Base-by-base conservation (phyloP, 805 yeast species). In the Saccharomyces eubayanus region DNA sequence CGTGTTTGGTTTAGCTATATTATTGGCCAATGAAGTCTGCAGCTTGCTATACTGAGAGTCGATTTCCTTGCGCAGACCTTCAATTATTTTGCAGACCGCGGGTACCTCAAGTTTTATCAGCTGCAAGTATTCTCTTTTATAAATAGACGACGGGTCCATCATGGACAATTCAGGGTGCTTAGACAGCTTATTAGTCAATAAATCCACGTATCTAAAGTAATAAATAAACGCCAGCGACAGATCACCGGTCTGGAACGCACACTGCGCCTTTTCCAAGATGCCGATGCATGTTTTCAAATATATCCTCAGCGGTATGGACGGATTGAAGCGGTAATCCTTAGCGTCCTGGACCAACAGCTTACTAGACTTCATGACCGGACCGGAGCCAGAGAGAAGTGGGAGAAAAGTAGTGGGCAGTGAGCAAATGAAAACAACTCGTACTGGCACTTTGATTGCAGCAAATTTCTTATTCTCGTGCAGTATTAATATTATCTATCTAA, bases 121-220 rank as follows among this genome's bases (percentile, higher is more conserved):
- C 52, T 67, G 65, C 31, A 59, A 21, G 48, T 64, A 65, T 50
- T 62, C 66, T 51, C 59, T 57, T 54, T 56, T 58, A 47, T 61
- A 56, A 4, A 65, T n/a, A 43, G 20, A 41, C 20, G 46, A 43
- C 43, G 43, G 11, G 20, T 36, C 43, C 43, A 36, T 16, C 3
- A 48, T 16, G 10, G 54, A 56, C 12, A 56, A 58, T 28, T 67
- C 63, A 1, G 70, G 65, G 53, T 69, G 72, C 10, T 49, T 56
- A 5, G 69, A 57, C 45, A 69, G 53, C 53, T 62, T 69, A 50
- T 65, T 62, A 40, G 64, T 62, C 53, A 66, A 62, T n/a, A 68
- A 54, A 48, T 85, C 87, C 24, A 84, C 76, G 59, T 80, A 83
- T 53, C 90, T 68, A 47, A 78, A 69, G 61, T 82, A 83, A 52